Evolutionary conservation across 2,329 filamentous ascomycete genomes (phyloP), one percentile per base, ranked within the genome.

Genomic region (Microcyclospora tardicrescens): DNA sequence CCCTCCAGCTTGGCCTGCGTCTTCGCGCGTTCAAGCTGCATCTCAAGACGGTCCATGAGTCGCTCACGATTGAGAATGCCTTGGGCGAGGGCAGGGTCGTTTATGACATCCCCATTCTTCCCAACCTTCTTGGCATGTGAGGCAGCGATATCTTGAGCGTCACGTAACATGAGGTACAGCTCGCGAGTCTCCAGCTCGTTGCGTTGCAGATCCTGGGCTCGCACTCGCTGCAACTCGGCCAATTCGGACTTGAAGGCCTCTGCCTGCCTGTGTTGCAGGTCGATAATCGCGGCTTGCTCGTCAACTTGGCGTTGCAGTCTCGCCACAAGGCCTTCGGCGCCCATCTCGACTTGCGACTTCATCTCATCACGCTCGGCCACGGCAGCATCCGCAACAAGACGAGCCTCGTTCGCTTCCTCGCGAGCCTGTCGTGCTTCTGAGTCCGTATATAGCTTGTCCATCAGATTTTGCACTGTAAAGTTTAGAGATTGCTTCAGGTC

Each of bases 1-100:
- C 91, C 91, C 62, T 96, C 91, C 27, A 98, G 75, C 63, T 95
- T 95, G 63, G 85, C 94, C 58, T 96, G 87, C 1, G 91, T 96
- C 73, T 96, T 96, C 47, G 94, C 89, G 47, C 91, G 73, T 66
- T 96, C 89, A 32, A 98, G 76, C 63, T 96, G 91, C 69, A 84
- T 93, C 61, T 94, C 87, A 41, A 98, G 72, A 38, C 87, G 80
- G 57, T 86, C 84, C 82, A 98, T 93, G 49, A 98, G 77, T 55
- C 74, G 79, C 55, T 95, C 84, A 16, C 91, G 81, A 58, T 96
- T 87, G 47, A 98, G 69, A 44, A 98, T 96, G 45, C 91, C 91
- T 58, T 86, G 78, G 80, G 89, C 85, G 39, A 80, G 81, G 24
- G 75, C 68, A 16, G 84, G 77, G 56, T 91, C 81, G 13, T n/a